Conservation (phyloP, 2,329 filamentous ascomycete species). For the Daldinia sp. region DNA sequence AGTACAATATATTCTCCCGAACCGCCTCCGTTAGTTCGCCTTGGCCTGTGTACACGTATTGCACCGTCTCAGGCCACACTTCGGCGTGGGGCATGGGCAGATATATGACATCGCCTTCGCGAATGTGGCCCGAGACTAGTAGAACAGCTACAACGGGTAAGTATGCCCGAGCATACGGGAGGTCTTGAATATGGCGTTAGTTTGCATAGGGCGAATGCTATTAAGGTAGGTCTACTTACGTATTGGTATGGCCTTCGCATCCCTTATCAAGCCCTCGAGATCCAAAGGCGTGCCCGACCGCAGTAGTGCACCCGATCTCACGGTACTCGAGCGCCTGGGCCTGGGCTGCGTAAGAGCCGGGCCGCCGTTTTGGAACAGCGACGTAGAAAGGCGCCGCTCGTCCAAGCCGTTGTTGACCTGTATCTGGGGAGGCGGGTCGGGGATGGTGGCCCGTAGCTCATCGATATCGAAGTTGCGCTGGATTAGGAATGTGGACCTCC, state of each 20-base stretch:
- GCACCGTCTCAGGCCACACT: slow-evolving; percentile 64
- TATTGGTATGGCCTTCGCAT: slow-evolving; percentile 53
- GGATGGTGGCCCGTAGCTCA: slow-evolving; percentile 57
- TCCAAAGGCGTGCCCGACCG: slow-evolving; percentile 31
- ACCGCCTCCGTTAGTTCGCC: slow-evolving; percentile 56
- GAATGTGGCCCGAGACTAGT: slow-evolving; percentile 62
- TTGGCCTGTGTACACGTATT: slow-evolving; percentile 62
- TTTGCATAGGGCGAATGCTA: background rate
- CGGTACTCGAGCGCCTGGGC: slow-evolving; percentile 40
- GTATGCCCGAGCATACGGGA: slow-evolving; percentile 56
- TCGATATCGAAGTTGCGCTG: slow-evolving; percentile 60
- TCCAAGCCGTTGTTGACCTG: background rate
- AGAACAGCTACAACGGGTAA: slow-evolving; percentile 64
- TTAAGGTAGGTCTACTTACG: slow-evolving; percentile 49
- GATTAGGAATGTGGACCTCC: slow-evolving; percentile 57
- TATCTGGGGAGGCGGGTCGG: slow-evolving; percentile 41
- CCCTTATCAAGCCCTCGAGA: slow-evolving; percentile 40
- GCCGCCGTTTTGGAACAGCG: background rate
- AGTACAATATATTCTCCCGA: slow-evolving; percentile 61
- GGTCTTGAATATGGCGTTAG: slow-evolving; percentile 49
- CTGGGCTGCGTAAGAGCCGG: slow-evolving; percentile 12
- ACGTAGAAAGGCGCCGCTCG: slow-evolving; percentile 1
- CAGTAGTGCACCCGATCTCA: slow-evolving; percentile 34
- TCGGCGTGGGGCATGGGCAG: slow-evolving; percentile 65
- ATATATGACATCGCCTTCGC: slow-evolving; percentile 62